Percentiles rank a stretch among this genome's conserved stretches.
These are phyloP conservation scores for Pseudogymnoascus sp. DNA, from an alignment of 2,329 filamentous ascomycete genomes.

Conservation along the genomic window DNA sequence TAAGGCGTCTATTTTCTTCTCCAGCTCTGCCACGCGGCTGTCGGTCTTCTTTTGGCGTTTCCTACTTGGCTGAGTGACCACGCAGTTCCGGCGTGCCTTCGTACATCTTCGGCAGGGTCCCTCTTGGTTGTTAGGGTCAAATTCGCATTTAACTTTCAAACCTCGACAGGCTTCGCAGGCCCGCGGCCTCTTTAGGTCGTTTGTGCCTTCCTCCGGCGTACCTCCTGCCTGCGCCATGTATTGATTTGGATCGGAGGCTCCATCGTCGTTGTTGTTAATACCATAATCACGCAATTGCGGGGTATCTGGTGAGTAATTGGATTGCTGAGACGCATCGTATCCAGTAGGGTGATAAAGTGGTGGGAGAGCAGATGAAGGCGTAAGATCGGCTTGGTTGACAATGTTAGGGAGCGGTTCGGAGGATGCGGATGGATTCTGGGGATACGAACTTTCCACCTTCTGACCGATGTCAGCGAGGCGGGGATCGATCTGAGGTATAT, in stretches of 20 bases:
- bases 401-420: background rate
- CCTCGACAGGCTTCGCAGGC: conserved; percentile 37
- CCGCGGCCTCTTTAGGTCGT: conserved; percentile 29
- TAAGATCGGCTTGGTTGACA: conserved; percentile 3
- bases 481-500: conserved; percentile 9
- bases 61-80: conserved; percentile 34
- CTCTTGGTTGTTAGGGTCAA: conserved; percentile 27
- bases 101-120: conserved; percentile 34
- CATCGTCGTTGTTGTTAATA: conserved; percentile 5
- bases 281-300: conserved; percentile 5
- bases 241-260: conserved; percentile 6
- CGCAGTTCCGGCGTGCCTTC: conserved; percentile 32
- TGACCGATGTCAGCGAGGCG: conserved; percentile 8
- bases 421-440: background rate
- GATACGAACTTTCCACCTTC: conserved; percentile 4
- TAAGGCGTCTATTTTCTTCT: conserved; percentile 37
- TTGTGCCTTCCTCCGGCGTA: conserved; percentile 16
- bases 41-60: conserved; percentile 39
- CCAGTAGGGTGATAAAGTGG: conserved; percentile 5
- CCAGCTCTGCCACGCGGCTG: conserved; percentile 37
- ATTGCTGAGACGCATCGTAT: background rate
- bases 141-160: conserved; percentile 37
- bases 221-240: conserved; percentile 15
- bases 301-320: conserved; percentile 4
- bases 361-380: background rate